Evolutionary conservation across 2,329 filamentous ascomycete genomes (phyloP), one percentile per base, ranked within the genome.

Genomic region (Dothideomycetidae sp.): DNA sequence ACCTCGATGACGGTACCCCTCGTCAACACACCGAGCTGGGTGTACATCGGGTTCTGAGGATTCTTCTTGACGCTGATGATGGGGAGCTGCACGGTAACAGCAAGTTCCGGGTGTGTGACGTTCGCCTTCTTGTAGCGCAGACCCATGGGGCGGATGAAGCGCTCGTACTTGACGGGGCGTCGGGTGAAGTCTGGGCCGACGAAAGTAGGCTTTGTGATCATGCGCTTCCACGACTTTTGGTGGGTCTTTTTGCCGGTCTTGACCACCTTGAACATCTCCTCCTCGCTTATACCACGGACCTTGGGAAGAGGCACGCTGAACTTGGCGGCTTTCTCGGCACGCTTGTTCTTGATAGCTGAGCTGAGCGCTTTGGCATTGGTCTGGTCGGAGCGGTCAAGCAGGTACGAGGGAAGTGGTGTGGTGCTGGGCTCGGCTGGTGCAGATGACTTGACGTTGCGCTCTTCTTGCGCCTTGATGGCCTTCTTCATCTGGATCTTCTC

Each of bases 401-500:
- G 72, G 61, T 96, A 98, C 51, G 84, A 78, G 36, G 90, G 90
- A 50, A 96, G 69, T 40, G 90, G 83, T 34, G 82, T 83, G 48
- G 71, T 75, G 16, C 76, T 76, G 43, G 86, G 81, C 60, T 90
- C 81, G 50, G 79, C 73, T 48, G 81, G 76, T 39, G 78, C 77
- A 19, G 73, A 67, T 5, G 81, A 82, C 66, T 96, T 93, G 68
- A 96, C 77, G 56, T 94, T 92, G 63, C 84, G 78, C 68, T 94
- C 83, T 64, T 98, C 90, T 67, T 93, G 83, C 31, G 83, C 81
- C 64, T 81, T 83, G 72, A 98, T 92, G 54, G 77, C 68, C 71
- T 93, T 93, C 63, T 80, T 81, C 80, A 93, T 86, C 71, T 93
- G 84, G 57, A 93, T 93, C 78, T 98, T 98, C 70, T 98, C 86